Evolutionary conservation across 1,284 basidiomycete genomes (phyloP), one percentile per base, ranked within the genome.

Genomic region (Rhizoctonia solani): DNA sequence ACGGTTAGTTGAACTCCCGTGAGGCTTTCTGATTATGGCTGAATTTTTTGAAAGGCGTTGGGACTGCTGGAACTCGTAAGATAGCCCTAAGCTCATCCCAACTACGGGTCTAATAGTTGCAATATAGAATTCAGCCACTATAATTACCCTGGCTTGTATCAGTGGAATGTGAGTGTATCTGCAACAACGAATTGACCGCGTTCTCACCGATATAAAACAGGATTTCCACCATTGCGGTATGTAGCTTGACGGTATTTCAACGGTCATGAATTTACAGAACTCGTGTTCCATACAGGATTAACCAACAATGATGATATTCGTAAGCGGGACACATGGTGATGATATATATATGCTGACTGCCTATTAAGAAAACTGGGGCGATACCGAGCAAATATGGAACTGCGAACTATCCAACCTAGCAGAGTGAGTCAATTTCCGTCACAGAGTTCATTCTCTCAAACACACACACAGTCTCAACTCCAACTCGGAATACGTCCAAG

Each of bases 371-470:
- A n/a, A n/a, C n/a, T n/a, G n/a, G n/a, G n/a, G n/a, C n/a, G n/a
- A n/a, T n/a, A n/a, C n/a, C n/a, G n/a, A n/a, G n/a, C n/a, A 78
- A 83, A 1, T 89, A 85, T 72, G 85, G 86, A 72, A 74, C 76
- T 29, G 86, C 84, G 6, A 87, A 39, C 68, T 73, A 3, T 16
- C 14, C 4, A 68, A 67, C 55, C 67, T 72, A 27, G 67, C 70
- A 8, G 71, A 70, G 68, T 73, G 11, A 29, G 71, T 52, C 11
- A 6, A n/a, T 6, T 23, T 52, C n/a, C 19, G 9, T 29, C 25
- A 50, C 23, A 25, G 8, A 8, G 16, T 34, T 16, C 9, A 25
- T 11, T 16, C 21, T 34, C 14, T 25, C 21, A 54, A 5, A 14
- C 25, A 32, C n/a, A 42, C 21, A 61, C 53, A 41, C 58, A 76